Base-by-base conservation (phyloP, 2,329 filamentous ascomycete genomes). In the Bipolaris zeicola region DNA sequence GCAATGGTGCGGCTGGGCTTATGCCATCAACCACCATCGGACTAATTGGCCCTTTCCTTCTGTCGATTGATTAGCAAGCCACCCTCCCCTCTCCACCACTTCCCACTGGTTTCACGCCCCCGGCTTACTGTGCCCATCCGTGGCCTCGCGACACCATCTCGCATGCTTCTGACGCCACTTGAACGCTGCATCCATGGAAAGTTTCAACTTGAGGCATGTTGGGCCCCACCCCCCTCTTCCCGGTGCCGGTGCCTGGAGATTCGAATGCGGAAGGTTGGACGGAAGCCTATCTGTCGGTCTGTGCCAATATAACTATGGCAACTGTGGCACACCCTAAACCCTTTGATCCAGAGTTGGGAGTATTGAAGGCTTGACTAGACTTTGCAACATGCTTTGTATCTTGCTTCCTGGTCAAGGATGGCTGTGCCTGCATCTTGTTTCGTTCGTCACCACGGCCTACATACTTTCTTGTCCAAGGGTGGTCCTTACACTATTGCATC, bases 101-200 rank as follows among this genome's bases (percentile, higher is more conserved):
- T 31, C 10, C 28, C 28, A 31, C 28, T 31, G 28, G 28, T 31
- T 13, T 31, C 28, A 31, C 28, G 28, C 18, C 18, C 18, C 24
- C 37, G 49, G 39, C 49, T 52, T 49, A 16, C 10, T 31, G 10
- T 31, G 10, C 36, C 37, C 44, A 37, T 34, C 43, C 34, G 43
- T 31, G 38, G 36, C 50, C 45, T 57, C 55, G 26, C 47, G 54
- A 43, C 50, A 47, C 33, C 43, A 53, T 42, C 33, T 42, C 34
- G 46, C 49, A 37, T 47, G 46, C 37, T 47, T 42, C 49, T 55
- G 55, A 61, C 52, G 52, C 55, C 58, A 61, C 55, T 50, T 53
- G 28, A 24, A 28, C 45, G 34, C 34, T 20, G 44, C 33, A 56
- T 47, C 53, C 52, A 52, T 56, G 20, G 18, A 39, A 44, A 42